These are phyloP conservation scores for Citrus trifoliata DNA, from an alignment of 345 rosid genomes.

Conservation along the genomic window DNA sequence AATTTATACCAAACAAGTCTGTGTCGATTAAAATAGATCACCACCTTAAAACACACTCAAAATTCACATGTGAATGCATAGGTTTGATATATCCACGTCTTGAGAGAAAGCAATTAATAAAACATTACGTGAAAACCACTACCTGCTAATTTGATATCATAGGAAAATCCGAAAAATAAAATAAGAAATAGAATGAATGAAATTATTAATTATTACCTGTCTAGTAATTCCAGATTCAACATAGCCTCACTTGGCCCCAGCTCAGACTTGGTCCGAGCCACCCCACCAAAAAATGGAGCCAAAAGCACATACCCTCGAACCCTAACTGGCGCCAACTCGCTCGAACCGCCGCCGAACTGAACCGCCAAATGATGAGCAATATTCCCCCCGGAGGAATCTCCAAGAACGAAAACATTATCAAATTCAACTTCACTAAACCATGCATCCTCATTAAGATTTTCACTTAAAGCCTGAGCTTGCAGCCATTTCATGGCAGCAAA, in stretches of 20 bases:
- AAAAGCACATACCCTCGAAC: conserved; percentile 73
- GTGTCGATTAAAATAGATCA: too few relatives aligned
- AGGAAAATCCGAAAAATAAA: neutral
- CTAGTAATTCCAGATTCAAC: conserved; percentile 64
- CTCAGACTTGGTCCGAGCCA: conserved; percentile 69
- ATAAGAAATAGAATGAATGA: neutral
- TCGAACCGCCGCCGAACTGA: conserved; percentile 40
- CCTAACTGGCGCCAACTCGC: conserved; percentile 46
- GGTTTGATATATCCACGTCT: neutral
- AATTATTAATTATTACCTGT: conserved; percentile 48
- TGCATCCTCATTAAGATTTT: conserved; percentile 13
- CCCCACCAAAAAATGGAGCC: conserved; percentile 89
- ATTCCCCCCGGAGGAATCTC: conserved; percentile 96
- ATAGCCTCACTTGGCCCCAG: conserved; percentile 60
- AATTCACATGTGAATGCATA: neutral
- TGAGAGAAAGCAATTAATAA: neutral
- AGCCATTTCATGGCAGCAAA: conserved; percentile 45
- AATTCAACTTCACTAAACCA: conserved; percentile 54
- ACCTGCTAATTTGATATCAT: too few relatives aligned
- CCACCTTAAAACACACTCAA: neutral
- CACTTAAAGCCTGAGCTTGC: conserved; percentile 38
- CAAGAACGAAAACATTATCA: conserved; percentile 54
- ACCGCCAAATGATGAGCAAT: conserved; percentile 80
- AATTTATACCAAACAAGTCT: too few relatives aligned
- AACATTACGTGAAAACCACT: neutral